Base-by-base conservation (phyloP, 2,329 filamentous ascomycete species). In the Ophiocordyceps unilateralis region DNA sequence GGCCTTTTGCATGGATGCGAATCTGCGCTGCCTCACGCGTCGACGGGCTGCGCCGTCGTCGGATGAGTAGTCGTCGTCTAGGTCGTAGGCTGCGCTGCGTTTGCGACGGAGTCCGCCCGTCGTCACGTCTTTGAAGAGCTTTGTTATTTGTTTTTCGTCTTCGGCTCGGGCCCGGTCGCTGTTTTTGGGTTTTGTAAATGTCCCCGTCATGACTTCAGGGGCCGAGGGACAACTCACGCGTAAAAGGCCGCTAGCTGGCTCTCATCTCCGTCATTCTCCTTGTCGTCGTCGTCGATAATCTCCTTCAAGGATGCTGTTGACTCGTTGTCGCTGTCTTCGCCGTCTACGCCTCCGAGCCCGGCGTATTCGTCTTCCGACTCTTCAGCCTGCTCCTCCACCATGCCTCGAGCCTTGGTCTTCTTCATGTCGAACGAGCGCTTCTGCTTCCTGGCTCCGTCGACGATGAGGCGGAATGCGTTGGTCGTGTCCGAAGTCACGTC, bases 341-440 rank as follows among this genome's bases (percentile, higher is more conserved):
- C 88, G 59, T 88, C 89, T 11, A 69, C 81, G 48, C 91, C 91
- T 50, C 91, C 91, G 10, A 98, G 69, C 5, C 91, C 91, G 34
- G 88, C 89, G 58, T 96, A 98, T 60, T 98, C 91, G 57, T 98
- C 91, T 57, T 98, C 93, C 0, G 91, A 98, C 62, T 98, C 91
- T 53, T 94, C 85, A 47, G 91, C 89, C 57, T 93, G 87, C 50
- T 95, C 91, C 50, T 96, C 76, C 32, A 98, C 71, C 72, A 94
- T 83, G 21, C 81, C 79, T 54, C 79, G 87, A 1, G 88, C 89
- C 56, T 83, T 80, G 63, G 85, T 93, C 58, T 82, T 88, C 61
- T 86, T 88, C 60, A 81, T 84, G 62, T 94, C 74, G 6, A 65
- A 63, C 42, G 70, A 67, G 51, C 74, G 74, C 52, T 73, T 72